Percentiles rank a stretch among this genome's conserved stretches.
These are phyloP conservation scores for Ochetophila trinervis DNA, from an alignment of 306 rosid genomes.

Conservation along the genomic window DNA sequence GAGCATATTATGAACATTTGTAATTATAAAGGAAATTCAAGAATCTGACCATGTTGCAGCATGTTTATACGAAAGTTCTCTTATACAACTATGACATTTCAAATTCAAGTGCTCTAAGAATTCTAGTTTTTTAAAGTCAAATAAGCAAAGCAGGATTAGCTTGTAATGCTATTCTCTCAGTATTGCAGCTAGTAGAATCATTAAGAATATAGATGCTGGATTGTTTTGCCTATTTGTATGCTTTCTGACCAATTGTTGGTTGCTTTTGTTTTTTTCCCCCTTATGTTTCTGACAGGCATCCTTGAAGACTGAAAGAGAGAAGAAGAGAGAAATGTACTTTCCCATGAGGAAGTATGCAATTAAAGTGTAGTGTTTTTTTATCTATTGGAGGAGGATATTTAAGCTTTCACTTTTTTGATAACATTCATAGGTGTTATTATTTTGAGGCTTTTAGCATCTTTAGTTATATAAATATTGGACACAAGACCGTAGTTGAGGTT, in stretches of 20 bases:
- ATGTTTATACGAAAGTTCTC: too few species aligned
- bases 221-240: not conserved
- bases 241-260: not conserved
- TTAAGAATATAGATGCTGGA: not conserved
- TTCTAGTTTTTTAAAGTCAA: too few species aligned
- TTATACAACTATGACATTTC: too few species aligned
- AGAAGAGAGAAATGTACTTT: constrained; percentile 65
- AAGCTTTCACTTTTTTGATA: not conserved
- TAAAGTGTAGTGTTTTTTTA: constrained; percentile 49
- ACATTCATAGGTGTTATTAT: not conserved
- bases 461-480: too few species aligned
- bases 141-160: too few species aligned
- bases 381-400: not conserved
- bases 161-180: too few species aligned
- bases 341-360: constrained; percentile 88
- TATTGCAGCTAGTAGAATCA: not conserved
- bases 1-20: too few species aligned
- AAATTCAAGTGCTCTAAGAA: too few species aligned
- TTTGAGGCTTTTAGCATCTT: not conserved
- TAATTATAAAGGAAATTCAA: too few species aligned
- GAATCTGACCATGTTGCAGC: too few species aligned
- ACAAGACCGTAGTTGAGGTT: not conserved
- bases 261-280: constrained; percentile 7
- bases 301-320: constrained; percentile 68
- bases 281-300: constrained; percentile 44